Percentiles rank a stretch among this genome's conserved stretches.
phyloP scores from a whole-genome alignment of 306 rosid species.

The Castanospermum australe region DNA sequence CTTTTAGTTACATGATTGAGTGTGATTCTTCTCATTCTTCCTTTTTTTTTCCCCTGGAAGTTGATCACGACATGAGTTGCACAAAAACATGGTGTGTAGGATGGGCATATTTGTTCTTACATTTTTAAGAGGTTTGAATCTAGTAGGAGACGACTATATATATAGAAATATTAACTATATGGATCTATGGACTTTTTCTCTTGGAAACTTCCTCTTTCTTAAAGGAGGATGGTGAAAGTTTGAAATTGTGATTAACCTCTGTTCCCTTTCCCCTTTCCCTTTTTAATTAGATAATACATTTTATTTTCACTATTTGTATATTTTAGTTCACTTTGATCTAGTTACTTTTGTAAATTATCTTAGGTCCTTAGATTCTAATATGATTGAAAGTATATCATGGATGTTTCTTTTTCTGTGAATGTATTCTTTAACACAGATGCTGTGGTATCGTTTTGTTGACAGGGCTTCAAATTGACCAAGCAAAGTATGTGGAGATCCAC shows the following conservation, averaged over 20 bases:
- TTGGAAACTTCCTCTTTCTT: neutral
- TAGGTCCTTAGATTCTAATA: neutral
- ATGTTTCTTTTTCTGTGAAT: slow-evolving; percentile 1
- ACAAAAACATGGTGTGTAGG: neutral
- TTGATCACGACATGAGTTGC: neutral
- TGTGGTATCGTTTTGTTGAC: slow-evolving; percentile 24
- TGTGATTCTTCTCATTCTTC: neutral
- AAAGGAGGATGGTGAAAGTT: neutral
- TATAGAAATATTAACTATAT: neutral
- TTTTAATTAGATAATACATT: neutral
- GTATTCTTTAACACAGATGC: slow-evolving; percentile 9
- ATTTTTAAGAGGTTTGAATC: neutral
- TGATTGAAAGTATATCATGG: neutral
- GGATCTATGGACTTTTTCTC: neutral
- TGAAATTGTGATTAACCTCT: neutral
- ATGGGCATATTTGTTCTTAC: neutral
- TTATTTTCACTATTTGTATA: neutral
- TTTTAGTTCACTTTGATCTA: neutral
- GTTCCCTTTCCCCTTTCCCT: neutral
- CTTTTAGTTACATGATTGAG: neutral
- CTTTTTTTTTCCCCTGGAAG: neutral
- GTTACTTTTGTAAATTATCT: neutral
- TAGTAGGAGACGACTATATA: neutral
- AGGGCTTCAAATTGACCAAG: slow-evolving; percentile 88
- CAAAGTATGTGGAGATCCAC: slow-evolving; percentile 86